Conservation (phyloP, 139 green algal species). For the Deuterostichococcus epilithicus region DNA sequence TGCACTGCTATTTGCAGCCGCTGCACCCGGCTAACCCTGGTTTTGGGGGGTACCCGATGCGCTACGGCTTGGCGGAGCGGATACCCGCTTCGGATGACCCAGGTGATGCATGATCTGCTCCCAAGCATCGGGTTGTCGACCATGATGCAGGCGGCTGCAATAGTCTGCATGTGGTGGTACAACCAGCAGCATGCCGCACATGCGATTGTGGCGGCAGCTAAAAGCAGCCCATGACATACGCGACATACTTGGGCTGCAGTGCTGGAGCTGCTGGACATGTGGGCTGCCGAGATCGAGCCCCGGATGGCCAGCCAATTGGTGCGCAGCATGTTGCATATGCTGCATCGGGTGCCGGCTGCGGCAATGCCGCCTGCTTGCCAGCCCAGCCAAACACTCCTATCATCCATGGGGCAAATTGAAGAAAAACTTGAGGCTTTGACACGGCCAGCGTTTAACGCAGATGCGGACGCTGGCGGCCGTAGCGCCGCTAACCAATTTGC, state of each 20-base stretch:
- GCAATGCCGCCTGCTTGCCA: too few species aligned
- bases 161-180: not conserved
- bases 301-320: not conserved
- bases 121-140: not conserved
- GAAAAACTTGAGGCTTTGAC: too few species aligned
- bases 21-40: too few species aligned
- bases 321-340: not conserved
- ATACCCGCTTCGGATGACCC: not conserved
- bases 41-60: not conserved
- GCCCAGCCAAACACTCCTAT: too few species aligned
- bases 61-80: not conserved
- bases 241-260: not conserved
- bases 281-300: not conserved
- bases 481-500: constrained; percentile 36
- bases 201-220: not conserved
- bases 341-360: not conserved
- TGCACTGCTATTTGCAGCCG: not conserved
- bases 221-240: not conserved
- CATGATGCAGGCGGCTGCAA: not conserved
- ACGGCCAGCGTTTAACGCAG: not conserved
- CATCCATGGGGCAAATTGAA: too few species aligned
- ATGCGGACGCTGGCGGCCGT: constrained; percentile 34
- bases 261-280: not conserved
- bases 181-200: not conserved
- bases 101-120: not conserved